Evolutionary conservation across 2,329 filamentous ascomycete species (phyloP), one percentile per base, ranked within the genome.

Genomic region (Arachnopeziza araneosa): DNA sequence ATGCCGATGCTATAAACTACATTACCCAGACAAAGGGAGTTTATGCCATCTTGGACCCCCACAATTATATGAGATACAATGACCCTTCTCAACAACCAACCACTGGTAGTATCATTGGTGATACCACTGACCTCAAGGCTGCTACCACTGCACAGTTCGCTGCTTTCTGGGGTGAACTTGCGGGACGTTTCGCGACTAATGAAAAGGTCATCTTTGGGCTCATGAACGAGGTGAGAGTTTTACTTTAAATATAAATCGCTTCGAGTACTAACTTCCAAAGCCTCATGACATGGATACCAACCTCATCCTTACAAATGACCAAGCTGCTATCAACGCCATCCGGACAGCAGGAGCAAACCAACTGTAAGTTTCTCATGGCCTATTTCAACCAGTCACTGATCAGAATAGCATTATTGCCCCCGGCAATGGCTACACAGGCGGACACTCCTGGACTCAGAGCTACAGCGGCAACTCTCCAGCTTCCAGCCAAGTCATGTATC

Each of bases 21-120:
- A 78, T 81, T 63, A 81, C 79, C 1, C 66, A 74, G 32, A 79
- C 74, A 17, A 78, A 79, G 63, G 76, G 74, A 9, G 71, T 68
- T 21, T 76, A 81, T 63, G 75, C 74, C 10, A 78, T 82, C 60
- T 69, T 82, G 2, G 79, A 81, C 66, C 78, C 79, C 2, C 79
- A 81, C 70, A 81, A 80, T 67, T 80, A 81, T 66, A 81, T 81
- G 79, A 74, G 79, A 3, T 82, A 82, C 69, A 80, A 80, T 63
- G 74, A 82, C 64, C 79, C 79, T 1, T 77, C 74, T 21, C 72
- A 73, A 30, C 79, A 82, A 66, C 79, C 80, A 2, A 75, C 70
- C 58, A 76, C 74, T 7, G 79, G 79, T 50, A 78, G 75, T 64
- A 74, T 81, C 12, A 81, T 82, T 62, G 79, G 79, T 24, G 75